phyloP scores from a whole-genome alignment of 441 rosid genomes.

The Eruca vesicaria region DNA sequence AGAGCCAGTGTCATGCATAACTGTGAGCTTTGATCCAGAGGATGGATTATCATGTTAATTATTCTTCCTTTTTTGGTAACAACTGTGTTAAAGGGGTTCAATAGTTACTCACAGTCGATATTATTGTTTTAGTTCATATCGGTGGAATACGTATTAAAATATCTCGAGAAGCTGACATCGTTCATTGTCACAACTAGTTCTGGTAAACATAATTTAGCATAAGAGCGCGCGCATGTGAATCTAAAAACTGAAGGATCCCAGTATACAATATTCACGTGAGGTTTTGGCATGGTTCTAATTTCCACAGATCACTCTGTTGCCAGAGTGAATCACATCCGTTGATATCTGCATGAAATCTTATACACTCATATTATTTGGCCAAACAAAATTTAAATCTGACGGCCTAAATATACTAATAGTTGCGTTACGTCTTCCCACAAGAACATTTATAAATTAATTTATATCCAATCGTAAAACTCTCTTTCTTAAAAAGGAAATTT shows the following conservation, averaged over 20 bases:
- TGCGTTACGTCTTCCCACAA: background rate
- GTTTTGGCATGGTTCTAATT: slow-evolving; percentile 19
- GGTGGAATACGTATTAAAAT: background rate
- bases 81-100: slow-evolving; percentile 5
- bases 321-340: slow-evolving; percentile 13
- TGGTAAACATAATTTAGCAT: background rate
- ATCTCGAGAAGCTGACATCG: background rate
- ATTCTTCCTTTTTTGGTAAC: background rate
- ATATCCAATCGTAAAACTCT: background rate
- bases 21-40: no score
- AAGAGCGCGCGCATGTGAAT: slow-evolving; percentile 13
- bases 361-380: background rate
- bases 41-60: no score
- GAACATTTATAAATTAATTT: background rate
- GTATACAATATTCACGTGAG: slow-evolving; percentile 33
- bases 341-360: slow-evolving; percentile 18
- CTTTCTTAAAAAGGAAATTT: background rate
- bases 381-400: background rate
- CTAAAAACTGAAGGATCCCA: slow-evolving; percentile 5
- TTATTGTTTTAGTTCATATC: background rate
- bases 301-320: slow-evolving; percentile 3
- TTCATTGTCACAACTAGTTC: slow-evolving; percentile 14
- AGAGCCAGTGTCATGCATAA: no score
- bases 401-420: background rate
- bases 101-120: background rate